Evolutionary conservation across 192 early-diverging fungal species (phyloP).

Genomic region (Linnemannia zychae): DNA sequence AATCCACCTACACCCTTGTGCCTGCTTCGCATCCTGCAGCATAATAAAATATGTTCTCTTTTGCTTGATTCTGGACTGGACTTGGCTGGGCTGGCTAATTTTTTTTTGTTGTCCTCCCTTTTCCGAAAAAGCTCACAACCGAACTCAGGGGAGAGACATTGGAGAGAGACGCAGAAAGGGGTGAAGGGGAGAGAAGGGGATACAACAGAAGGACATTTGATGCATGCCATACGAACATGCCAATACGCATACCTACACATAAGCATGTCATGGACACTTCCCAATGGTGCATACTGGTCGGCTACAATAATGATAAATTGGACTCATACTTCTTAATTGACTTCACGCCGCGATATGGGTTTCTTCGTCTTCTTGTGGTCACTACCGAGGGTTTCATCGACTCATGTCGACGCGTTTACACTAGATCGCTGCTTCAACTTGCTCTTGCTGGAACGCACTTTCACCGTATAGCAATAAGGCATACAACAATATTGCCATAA

Average conservation of each 20-base stretch:
- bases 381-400: too few species aligned
- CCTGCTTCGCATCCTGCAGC: conserved; percentile 1
- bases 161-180: too few species aligned
- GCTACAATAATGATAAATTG: too few species aligned
- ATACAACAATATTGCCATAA: too few species aligned
- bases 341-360: too few species aligned
- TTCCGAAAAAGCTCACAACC: conserved; percentile 3
- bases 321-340: too few species aligned
- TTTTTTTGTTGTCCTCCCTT: not conserved
- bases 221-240: not conserved
- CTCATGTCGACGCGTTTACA: too few species aligned
- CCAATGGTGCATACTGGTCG: not conserved
- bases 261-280: not conserved
- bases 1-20: not conserved
- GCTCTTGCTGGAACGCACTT: too few species aligned
- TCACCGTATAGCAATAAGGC: too few species aligned
- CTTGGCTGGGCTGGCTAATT: not conserved
- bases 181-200: not conserved
- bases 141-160: not conserved
- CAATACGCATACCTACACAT: not conserved
- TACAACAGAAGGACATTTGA: not conserved
- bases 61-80: not conserved
- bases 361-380: too few species aligned
- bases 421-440: too few species aligned
- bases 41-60: not conserved